phyloP scores from a whole-genome alignment of 176 grass and related monocot species.

The Typha latifolia region DNA sequence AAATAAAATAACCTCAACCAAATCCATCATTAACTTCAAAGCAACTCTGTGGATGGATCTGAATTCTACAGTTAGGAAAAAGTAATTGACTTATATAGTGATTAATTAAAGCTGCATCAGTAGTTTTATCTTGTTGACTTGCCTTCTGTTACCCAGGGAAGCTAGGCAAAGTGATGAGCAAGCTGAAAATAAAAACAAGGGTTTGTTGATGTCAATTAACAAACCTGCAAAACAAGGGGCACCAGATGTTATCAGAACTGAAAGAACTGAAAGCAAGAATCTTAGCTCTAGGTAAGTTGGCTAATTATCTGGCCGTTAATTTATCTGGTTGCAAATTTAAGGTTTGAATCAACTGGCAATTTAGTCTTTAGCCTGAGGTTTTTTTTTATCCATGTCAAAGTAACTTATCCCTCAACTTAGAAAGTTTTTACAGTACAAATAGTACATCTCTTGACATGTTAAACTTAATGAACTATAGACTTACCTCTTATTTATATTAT shows the following conservation, averaged over 20 bases:
- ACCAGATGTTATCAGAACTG: conserved; percentile 16
- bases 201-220: conserved; percentile 26
- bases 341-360: neutral
- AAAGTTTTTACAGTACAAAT: neutral
- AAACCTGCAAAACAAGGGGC: conserved; percentile 30
- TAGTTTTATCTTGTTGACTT: neutral
- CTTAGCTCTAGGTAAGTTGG: conserved; percentile 35
- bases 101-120: too few relatives aligned
- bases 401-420: neutral
- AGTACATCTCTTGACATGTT: neutral
- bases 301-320: conserved; percentile 13
- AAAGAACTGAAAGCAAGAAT: conserved; percentile 14
- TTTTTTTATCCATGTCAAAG: too few relatives aligned
- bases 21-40: conserved; percentile 39
- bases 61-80: conserved; percentile 36
- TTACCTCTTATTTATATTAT: neutral
- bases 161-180: conserved; percentile 23
- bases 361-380: neutral
- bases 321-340: neutral
- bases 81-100: conserved; percentile 13
- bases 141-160: conserved; percentile 34
- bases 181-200: conserved; percentile 25
- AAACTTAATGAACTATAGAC: neutral
- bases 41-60: conserved; percentile 23
- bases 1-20: conserved; percentile 18